A percentile compares a stretch with the other conserved stretches of the same genome.
These are phyloP conservation scores for Colletotrichum filicis DNA, from an alignment of 2,329 filamentous ascomycete species.

Conservation along the genomic window DNA sequence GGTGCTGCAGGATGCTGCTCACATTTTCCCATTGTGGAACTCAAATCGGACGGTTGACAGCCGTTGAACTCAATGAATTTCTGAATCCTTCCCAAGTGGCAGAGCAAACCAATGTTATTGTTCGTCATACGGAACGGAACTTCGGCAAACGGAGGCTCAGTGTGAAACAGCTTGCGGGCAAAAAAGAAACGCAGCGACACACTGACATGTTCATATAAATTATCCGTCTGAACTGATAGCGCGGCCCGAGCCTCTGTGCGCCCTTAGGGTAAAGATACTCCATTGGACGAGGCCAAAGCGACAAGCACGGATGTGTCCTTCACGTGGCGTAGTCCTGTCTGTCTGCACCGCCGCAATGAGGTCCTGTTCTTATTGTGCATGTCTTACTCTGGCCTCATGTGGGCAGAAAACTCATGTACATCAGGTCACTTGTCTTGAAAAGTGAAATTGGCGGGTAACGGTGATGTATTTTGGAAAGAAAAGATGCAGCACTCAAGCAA, in stretches of 20 bases:
- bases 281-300: background rate
- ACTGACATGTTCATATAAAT: background rate
- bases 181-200: background rate
- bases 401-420: background rate
- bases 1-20: background rate
- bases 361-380: background rate
- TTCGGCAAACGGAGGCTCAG: background rate
- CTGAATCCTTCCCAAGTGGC: background rate
- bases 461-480: background rate
- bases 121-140: background rate
- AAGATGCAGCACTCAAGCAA: conserved; percentile 3
- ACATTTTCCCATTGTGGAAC: background rate
- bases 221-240: background rate
- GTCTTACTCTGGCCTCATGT: background rate
- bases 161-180: background rate
- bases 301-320: background rate
- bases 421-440: background rate
- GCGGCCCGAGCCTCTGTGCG: background rate
- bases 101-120: background rate
- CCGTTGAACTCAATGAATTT: background rate
- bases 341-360: background rate
- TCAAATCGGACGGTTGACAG: background rate
- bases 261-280: background rate
- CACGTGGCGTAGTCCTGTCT: background rate
- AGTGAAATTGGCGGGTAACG: conserved; percentile 1